These are phyloP conservation scores for Quercus engelmannii DNA, from an alignment of 306 rosid species.

Conservation along the genomic window DNA sequence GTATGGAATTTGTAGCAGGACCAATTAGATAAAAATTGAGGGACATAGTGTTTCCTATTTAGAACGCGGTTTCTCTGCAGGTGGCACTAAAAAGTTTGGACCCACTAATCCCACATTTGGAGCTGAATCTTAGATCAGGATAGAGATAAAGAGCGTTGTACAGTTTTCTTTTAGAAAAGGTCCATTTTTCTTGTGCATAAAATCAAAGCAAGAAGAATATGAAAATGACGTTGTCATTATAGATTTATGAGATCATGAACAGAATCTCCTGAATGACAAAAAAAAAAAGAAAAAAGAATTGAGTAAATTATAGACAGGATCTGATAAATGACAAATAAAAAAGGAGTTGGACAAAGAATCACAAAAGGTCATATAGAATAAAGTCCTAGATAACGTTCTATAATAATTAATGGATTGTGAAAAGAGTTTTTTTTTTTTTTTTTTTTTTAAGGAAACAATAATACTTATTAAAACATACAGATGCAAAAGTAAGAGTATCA, in stretches of 20 bases:
- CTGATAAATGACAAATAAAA: not conserved
- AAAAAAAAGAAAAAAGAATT: not conserved
- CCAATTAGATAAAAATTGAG: conserved; percentile 26
- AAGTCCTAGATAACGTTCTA: no score
- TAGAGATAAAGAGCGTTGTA: not conserved
- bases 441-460: no score
- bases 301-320: not conserved
- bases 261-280: not conserved
- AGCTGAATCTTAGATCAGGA: not conserved
- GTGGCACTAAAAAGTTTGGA: conserved; percentile 30
- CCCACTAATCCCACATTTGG: not conserved
- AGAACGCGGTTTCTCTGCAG: conserved; percentile 60
- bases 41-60: conserved; percentile 29
- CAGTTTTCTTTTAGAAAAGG: not conserved
- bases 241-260: not conserved
- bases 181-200: not conserved
- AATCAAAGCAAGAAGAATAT: not conserved
- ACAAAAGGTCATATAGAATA: no score
- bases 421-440: no score
- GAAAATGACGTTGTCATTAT: not conserved
- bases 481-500: not conserved
- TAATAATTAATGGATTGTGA: no score
- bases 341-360: not conserved
- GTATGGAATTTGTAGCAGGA: conserved; percentile 11
- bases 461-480: no score